Evolutionary conservation across 2,329 filamentous ascomycete genomes (phyloP).

Genomic region (Diplocarpon mali): DNA sequence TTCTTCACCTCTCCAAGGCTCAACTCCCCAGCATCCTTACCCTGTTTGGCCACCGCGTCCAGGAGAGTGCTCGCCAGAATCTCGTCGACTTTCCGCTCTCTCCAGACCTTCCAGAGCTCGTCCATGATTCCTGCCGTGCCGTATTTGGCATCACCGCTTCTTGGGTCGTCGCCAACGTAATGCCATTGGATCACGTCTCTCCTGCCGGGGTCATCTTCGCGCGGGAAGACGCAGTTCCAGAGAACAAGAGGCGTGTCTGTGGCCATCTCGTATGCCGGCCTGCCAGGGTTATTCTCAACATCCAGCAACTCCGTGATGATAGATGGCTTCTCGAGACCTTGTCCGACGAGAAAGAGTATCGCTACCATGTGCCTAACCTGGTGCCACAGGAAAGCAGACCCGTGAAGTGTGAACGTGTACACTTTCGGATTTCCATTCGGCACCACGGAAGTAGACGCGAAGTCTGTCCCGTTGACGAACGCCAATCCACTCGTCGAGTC

Average conservation of each 20-base stretch:
- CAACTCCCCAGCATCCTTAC: slow-evolving; percentile 16
- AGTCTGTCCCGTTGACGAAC: slow-evolving; percentile 39
- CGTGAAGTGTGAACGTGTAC: slow-evolving; percentile 80
- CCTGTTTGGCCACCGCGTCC: slow-evolving; percentile 42
- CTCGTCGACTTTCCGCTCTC: slow-evolving; percentile 80
- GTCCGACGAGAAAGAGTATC: slow-evolving; percentile 83
- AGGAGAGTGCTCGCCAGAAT: slow-evolving; percentile 66
- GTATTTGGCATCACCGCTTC: slow-evolving; percentile 46
- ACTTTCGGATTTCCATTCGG: slow-evolving; percentile 43
- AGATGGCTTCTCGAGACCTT: slow-evolving; percentile 68
- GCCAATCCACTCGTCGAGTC: slow-evolving; percentile 42
- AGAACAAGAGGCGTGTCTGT: slow-evolving; percentile 82
- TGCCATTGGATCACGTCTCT: slow-evolving; percentile 65
- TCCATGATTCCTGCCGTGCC: slow-evolving; percentile 58
- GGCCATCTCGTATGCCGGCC: slow-evolving; percentile 83
- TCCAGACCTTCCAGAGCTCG: slow-evolving; percentile 74
- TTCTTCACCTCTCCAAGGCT: slow-evolving; percentile 29
- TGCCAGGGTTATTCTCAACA: slow-evolving; percentile 55
- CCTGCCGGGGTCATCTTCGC: slow-evolving; percentile 30
- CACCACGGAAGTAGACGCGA: slow-evolving; percentile 28
- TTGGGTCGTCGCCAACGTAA: slow-evolving; percentile 58
- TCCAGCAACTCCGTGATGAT: slow-evolving; percentile 70
- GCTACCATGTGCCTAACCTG: slow-evolving; percentile 94
- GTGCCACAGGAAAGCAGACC: slow-evolving; percentile 94
- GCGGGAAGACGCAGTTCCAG: slow-evolving; percentile 89